Evolutionary conservation across 1,284 basidiomycete genomes (phyloP).

Genomic region (Tilletia walkeri): DNA sequence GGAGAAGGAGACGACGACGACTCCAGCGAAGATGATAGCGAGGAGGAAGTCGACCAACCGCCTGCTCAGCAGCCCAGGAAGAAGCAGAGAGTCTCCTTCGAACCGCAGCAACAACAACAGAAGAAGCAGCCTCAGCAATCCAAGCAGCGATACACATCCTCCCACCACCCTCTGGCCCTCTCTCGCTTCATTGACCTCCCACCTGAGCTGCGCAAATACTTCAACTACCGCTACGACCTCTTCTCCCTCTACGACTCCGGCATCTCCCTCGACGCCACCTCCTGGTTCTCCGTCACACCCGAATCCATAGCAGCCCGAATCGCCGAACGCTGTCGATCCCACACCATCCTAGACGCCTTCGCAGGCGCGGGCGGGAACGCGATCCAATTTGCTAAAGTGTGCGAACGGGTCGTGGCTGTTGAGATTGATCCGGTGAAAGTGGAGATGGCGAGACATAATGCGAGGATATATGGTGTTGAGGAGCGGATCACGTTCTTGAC

Average conservation of each 20-base stretch:
- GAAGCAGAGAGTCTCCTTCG: neutral
- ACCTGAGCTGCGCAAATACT: constrained; percentile 33
- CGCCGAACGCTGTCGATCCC: constrained; percentile 72
- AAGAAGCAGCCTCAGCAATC: neutral
- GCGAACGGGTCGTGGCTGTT: constrained; percentile 75
- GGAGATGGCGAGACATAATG: constrained; percentile 81
- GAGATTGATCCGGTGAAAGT: constrained; percentile 81
- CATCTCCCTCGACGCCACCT: constrained; percentile 70
- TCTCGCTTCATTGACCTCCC: constrained; percentile 20
- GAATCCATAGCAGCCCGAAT: constrained; percentile 87
- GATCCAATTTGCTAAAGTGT: constrained; percentile 93
- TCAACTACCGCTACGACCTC: constrained; percentile 37
- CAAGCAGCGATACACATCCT: neutral
- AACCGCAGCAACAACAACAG: neutral
- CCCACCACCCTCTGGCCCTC: neutral
- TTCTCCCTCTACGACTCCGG: constrained; percentile 45
- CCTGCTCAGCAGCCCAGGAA: neutral
- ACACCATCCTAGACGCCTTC: constrained; percentile 78
- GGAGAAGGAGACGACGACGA: neutral
- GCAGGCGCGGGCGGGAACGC: constrained; percentile 97
- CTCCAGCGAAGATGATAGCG: neutral
- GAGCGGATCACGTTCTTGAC: constrained; percentile 90
- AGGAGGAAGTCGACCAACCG: neutral
- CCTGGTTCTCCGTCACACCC: constrained; percentile 96
- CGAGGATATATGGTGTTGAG: constrained; percentile 84